A percentile compares a stretch with the other conserved stretches of the same genome.
Evolutionary conservation across 805 yeast species (phyloP).

Genomic region (Saccharomycopsis fermentans): DNA sequence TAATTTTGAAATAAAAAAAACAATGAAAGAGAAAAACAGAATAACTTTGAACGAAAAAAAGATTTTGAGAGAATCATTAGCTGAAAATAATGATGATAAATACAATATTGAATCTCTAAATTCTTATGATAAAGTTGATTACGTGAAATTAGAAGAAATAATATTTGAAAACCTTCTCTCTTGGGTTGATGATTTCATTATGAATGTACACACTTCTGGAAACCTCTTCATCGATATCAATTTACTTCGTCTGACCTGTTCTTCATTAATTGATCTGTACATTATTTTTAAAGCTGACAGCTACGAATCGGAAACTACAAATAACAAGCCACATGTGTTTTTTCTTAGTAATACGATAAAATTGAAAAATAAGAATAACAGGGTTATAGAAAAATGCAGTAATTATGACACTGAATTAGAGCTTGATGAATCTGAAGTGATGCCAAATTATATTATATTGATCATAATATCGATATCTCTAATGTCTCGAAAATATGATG

Average conservation of each 20-base stretch:
- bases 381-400: neutral
- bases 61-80: neutral
- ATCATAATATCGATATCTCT: conserved; percentile 6
- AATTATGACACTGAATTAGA: neutral
- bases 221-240: conserved; percentile 14
- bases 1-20: neutral
- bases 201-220: conserved; percentile 17
- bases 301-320: neutral
- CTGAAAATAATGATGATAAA: neutral
- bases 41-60: neutral
- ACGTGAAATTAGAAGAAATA: conserved; percentile 9
- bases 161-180: conserved; percentile 7
- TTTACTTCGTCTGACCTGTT: conserved; percentile 5
- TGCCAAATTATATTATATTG: conserved; percentile 11
- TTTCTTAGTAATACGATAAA: neutral
- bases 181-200: conserved; percentile 14
- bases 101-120: neutral
- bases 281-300: neutral
- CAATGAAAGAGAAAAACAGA: neutral
- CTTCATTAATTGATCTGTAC: neutral
- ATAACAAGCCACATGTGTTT: conserved; percentile 2
- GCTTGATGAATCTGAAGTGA: neutral
- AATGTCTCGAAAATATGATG: conserved; percentile 9
- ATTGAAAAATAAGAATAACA: neutral
- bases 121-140: neutral